Percentiles rank a stretch among this genome's conserved stretches.
These are phyloP conservation scores for Akanthomyces lecanii DNA, from an alignment of 2,329 filamentous ascomycete species.

Conservation along the genomic window DNA sequence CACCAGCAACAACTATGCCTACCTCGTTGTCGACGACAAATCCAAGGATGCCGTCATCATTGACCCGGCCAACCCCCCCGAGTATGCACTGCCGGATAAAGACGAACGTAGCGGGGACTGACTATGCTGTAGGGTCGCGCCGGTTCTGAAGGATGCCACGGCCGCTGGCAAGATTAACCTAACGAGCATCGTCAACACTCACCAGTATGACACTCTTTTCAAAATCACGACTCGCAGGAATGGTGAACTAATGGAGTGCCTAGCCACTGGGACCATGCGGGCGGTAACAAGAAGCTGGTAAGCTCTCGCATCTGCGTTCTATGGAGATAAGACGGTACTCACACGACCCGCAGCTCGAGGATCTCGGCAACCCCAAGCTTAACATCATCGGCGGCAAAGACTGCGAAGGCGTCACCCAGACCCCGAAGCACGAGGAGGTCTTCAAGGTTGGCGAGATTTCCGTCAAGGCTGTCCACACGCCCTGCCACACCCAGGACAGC, in stretches of 20 bases:
- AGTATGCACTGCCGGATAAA: conserved; percentile 47
- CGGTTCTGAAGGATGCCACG: conserved; percentile 68
- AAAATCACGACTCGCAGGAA: no score
- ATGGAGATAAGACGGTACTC: background rate
- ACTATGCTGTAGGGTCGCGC: conserved; percentile 45
- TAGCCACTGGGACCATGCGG: conserved; percentile 91
- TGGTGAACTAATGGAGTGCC: background rate
- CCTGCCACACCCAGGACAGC: conserved; percentile 97
- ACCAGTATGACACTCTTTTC: conserved; percentile 65
- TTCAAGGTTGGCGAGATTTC: conserved; percentile 82
- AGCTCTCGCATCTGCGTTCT: background rate
- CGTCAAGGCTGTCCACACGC: conserved; percentile 86
- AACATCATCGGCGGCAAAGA: conserved; percentile 84
- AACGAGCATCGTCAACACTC: conserved; percentile 89
- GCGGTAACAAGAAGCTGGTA: conserved; percentile 81
- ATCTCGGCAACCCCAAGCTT: conserved; percentile 55
- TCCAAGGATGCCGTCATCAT: conserved; percentile 74
- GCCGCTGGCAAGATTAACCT: conserved; percentile 71
- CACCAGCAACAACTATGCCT: conserved; percentile 77
- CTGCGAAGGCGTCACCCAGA: conserved; percentile 74
- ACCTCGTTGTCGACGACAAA: conserved; percentile 73
- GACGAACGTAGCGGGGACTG: background rate
- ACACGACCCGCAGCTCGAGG: conserved; percentile 28
- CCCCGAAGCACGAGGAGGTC: conserved; percentile 67
- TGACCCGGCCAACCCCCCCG: conserved; percentile 73